These are phyloP conservation scores for Phialocephala subalpina DNA, from an alignment of 2,329 filamentous ascomycete genomes.

Conservation along the genomic window DNA sequence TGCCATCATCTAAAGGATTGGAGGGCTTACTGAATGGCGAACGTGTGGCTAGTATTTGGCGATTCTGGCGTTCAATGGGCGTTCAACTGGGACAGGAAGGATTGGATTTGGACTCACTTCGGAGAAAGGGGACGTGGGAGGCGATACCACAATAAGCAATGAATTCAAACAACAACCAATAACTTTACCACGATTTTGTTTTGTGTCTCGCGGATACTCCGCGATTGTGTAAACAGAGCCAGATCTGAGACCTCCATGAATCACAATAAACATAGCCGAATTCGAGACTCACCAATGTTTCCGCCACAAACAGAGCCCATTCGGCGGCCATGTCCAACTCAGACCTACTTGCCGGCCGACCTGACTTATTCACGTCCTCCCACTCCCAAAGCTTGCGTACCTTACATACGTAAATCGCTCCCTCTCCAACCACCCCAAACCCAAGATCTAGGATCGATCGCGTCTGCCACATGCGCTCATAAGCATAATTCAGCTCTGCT, in stretches of 20 bases:
- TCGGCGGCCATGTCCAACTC: neutral
- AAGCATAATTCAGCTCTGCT: conserved; percentile 29
- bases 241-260: no score
- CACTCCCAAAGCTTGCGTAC: conserved; percentile 19
- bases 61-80: conserved; percentile 28
- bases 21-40: conserved; percentile 23
- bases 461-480: conserved; percentile 15
- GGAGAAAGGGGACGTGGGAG: conserved; percentile 31
- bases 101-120: conserved; percentile 12
- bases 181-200: neutral
- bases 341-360: neutral
- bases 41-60: conserved; percentile 21
- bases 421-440: conserved; percentile 2
- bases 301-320: conserved; percentile 9
- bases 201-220: conserved; percentile 13
- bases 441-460: conserved; percentile 8
- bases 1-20: conserved; percentile 26
- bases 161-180: conserved; percentile 26
- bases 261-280: conserved; percentile 26
- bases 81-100: conserved; percentile 31
- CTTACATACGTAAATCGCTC: conserved; percentile 21
- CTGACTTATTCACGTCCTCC: conserved; percentile 12
- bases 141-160: conserved; percentile 38
- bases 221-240: neutral
- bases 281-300: conserved; percentile 19